Conservation (phyloP, 345 rosid species). For the Gossypium bickii region DNA sequence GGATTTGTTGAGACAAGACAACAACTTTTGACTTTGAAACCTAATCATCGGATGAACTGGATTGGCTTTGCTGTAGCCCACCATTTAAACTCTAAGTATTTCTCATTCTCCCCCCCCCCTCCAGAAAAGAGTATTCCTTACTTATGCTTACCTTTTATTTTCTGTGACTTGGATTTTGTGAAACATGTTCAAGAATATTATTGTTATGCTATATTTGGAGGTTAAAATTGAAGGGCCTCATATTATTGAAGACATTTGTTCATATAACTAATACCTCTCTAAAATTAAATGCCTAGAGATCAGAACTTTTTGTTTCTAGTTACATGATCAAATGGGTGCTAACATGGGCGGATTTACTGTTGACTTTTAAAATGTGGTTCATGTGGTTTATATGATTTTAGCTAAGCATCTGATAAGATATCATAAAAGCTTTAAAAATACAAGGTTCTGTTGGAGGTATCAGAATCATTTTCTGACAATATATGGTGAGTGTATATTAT, state of each 20-base stretch:
- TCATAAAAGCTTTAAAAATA: neutral
- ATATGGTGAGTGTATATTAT: neutral
- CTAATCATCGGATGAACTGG: slow-evolving; percentile 99
- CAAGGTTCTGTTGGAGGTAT: neutral
- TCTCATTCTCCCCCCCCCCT: slow-evolving; percentile 9
- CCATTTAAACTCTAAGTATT: slow-evolving; percentile 80
- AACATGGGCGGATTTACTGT: neutral
- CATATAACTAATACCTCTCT: neutral
- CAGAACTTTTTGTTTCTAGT: slow-evolving; percentile 2
- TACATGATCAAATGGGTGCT: neutral
- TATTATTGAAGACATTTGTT: neutral
- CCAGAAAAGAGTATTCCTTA: neutral
- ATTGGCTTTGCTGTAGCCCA: slow-evolving; percentile 99
- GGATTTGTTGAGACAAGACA: slow-evolving; percentile 99
- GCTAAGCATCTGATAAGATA: neutral
- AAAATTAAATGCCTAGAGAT: neutral
- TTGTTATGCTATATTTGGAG: neutral
- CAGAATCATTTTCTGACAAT: neutral
- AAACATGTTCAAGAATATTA: neutral
- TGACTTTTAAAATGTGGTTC: neutral
- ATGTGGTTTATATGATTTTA: slow-evolving; percentile 2
- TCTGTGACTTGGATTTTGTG: neutral
- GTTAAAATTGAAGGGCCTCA: neutral
- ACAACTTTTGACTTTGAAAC: slow-evolving; percentile 84
- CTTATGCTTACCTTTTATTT: neutral